Base-by-base conservation (phyloP, 306 rosid genomes). In the Vachellia pachyceras region DNA sequence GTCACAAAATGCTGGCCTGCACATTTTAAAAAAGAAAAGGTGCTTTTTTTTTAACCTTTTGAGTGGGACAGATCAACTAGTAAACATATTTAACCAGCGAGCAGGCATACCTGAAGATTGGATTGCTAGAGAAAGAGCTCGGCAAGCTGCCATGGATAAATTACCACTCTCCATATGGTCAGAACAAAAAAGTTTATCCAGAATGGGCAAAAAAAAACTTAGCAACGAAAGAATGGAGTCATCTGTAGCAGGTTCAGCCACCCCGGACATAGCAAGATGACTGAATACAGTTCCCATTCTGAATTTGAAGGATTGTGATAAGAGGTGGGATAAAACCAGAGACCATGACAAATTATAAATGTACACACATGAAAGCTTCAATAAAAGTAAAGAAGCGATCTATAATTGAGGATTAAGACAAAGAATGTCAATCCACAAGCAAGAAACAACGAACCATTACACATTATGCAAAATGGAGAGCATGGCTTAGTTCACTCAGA, bases 261-360 rank as follows among this genome's bases (percentile, higher is more conserved):
- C 91, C 73, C 79, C 67, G 4, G 91, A 89, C 52, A 82, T 82
- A 13, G 91, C 80, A 61, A 94, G 90, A 86, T 95, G 97, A 79
- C 94, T 87, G 85, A 95, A 92, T 79, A 95, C 94, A 68, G 97
- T 95, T 87, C 98, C 98, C 82, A 89, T 90, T 91, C 98, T 95
- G 93, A 76, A 84, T 79, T 82, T 50, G 75, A 80, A 33, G 58
- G 84, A 75, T 54, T 52, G 68, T 64, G 52, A 75, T 10, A 60
- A 79, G 71, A 67, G 23, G 75, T 46, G 33, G 69, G 68, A 71
- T 36, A 77, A 76, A 78, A 45, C 72, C 17, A 66, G 67, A 10
- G 67, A 72, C 49, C 54, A 64, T 41, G 57, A 64, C 44, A 79
- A 69, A 69, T 20, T 57, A 63, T 55, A 73, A 6, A 46, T 13